Conservation (phyloP, 176 grass and related monocot species). For the Triticum turgidum region DNA sequence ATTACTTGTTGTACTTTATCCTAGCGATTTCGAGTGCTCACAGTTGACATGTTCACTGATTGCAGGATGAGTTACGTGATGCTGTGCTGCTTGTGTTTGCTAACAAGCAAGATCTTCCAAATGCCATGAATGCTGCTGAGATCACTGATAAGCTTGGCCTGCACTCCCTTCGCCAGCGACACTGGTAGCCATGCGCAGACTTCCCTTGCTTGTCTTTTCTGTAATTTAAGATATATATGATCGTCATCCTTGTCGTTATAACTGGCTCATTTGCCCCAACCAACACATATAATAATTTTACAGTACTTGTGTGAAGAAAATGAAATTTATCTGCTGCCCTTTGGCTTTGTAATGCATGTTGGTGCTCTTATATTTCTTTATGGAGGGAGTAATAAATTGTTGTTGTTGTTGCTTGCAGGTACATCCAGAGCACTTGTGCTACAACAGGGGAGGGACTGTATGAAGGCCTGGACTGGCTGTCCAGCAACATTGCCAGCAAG, state of each 20-base stretch:
- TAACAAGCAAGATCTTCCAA: slow-evolving; percentile 83
- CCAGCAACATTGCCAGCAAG: slow-evolving; percentile 79
- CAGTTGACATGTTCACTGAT: not conserved
- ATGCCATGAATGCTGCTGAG: slow-evolving; percentile 69
- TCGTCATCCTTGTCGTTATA: not conserved
- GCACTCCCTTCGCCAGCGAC: slow-evolving; percentile 69
- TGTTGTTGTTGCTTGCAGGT: slow-evolving; percentile 36
- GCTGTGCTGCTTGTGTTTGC: slow-evolving; percentile 71
- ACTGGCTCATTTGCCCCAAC: not conserved
- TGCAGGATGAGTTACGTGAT: slow-evolving; percentile 67
- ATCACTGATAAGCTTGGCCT: slow-evolving; percentile 77
- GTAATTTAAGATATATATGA: not conserved
- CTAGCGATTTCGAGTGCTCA: not conserved
- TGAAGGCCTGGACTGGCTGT: slow-evolving; percentile 70
- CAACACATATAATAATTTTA: not conserved
- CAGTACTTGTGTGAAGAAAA: not conserved
- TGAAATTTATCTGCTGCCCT: not conserved
- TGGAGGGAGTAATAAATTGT: too few relatives aligned
- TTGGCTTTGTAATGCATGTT: not conserved
- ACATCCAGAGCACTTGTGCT: slow-evolving; percentile 78
- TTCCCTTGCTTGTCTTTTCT: not conserved
- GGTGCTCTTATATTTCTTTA: too few relatives aligned
- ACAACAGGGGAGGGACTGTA: slow-evolving; percentile 71
- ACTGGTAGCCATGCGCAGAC: slow-evolving; percentile 39
- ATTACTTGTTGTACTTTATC: not conserved